Conservation (phyloP, 1,139 yeast species). For the Eremothecium sinecaudum region DNA sequence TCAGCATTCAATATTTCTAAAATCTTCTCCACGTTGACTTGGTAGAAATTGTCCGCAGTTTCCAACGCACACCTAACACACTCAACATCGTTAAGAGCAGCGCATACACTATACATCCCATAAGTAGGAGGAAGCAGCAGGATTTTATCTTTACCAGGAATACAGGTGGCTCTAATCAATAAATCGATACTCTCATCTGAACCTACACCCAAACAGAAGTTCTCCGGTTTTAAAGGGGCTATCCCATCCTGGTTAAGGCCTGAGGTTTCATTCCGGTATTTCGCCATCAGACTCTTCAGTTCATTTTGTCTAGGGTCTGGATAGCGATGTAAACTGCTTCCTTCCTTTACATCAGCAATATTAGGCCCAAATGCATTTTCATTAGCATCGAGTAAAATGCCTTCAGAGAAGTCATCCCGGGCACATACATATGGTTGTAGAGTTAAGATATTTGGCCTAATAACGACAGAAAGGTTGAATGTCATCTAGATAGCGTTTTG, state of each 20-base stretch:
- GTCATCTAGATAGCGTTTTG: too few relatives aligned
- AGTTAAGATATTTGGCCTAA: constrained; percentile 73
- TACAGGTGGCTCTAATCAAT: constrained; percentile 72
- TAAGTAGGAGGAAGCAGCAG: constrained; percentile 91
- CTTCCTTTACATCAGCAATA: constrained; percentile 33
- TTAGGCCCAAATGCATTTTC: constrained; percentile 94
- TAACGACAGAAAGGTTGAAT: constrained; percentile 34
- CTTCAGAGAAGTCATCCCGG: constrained; percentile 81
- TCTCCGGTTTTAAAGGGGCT: constrained; percentile 44
- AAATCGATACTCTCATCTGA: constrained; percentile 94
- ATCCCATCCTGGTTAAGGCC: constrained; percentile 18
- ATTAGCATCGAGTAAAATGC: constrained; percentile 85
- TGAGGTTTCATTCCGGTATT: constrained; percentile 55
- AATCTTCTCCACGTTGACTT: constrained; percentile 52
- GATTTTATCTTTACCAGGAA: constrained; percentile 74
- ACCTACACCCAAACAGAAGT: constrained; percentile 90
- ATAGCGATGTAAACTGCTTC: constrained; percentile 68
- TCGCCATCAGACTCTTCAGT: constrained; percentile 61
- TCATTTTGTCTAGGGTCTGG: constrained; percentile 95
- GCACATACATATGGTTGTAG: constrained; percentile 94
- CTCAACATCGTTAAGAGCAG: constrained; percentile 78
- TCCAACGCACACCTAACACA: constrained; percentile 60
- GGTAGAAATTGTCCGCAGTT: constrained; percentile 47
- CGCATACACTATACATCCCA: constrained; percentile 92
- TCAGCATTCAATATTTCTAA: constrained; percentile 46